Percentiles rank a stretch among this genome's conserved stretches.
Evolutionary conservation across 306 rosid species (phyloP).

Genomic region (Castanea mollissima): DNA sequence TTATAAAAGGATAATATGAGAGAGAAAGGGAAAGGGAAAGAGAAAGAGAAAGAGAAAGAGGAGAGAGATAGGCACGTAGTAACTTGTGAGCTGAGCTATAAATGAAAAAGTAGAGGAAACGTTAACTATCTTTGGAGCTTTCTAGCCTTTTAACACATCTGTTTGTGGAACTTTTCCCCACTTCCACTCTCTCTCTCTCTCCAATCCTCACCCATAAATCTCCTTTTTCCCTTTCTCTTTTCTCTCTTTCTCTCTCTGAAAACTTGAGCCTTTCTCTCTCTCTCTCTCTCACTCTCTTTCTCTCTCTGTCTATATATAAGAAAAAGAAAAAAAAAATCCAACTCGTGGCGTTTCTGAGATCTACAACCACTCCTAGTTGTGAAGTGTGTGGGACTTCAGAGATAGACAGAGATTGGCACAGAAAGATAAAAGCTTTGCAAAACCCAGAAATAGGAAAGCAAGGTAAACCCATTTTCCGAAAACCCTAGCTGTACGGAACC

Average conservation of each 20-base stretch:
- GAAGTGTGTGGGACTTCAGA: conserved; percentile 17
- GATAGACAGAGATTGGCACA: conserved; percentile 33
- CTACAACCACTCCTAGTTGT: conserved; percentile 13
- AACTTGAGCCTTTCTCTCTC: conserved; percentile 12
- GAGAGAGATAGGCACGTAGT: not conserved
- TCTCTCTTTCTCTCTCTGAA: conserved; percentile 18
- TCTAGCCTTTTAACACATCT: not conserved
- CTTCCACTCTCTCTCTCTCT: conserved; percentile 22
- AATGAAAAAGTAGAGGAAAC: conserved; percentile 20
- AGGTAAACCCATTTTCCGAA: conserved; percentile 27
- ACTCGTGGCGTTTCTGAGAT: conserved; percentile 43
- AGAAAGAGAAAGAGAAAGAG: not conserved
- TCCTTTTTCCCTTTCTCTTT: not conserved
- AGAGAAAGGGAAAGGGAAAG: not conserved
- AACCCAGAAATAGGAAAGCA: not conserved
- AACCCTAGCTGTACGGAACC: conserved; percentile 39
- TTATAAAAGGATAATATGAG: too few species aligned
- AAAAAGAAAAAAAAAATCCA: conserved; percentile 3
- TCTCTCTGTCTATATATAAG: not conserved
- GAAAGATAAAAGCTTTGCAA: conserved; percentile 10
- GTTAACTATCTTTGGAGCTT: conserved; percentile 20
- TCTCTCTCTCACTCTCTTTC: not conserved
- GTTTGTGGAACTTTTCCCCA: conserved; percentile 27
- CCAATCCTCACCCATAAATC: conserved; percentile 23
- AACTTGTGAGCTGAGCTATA: not conserved